Evolutionary conservation across 2,329 filamentous ascomycete genomes (phyloP), one percentile per base, ranked within the genome.

Genomic region (Aspergillus unguis): DNA sequence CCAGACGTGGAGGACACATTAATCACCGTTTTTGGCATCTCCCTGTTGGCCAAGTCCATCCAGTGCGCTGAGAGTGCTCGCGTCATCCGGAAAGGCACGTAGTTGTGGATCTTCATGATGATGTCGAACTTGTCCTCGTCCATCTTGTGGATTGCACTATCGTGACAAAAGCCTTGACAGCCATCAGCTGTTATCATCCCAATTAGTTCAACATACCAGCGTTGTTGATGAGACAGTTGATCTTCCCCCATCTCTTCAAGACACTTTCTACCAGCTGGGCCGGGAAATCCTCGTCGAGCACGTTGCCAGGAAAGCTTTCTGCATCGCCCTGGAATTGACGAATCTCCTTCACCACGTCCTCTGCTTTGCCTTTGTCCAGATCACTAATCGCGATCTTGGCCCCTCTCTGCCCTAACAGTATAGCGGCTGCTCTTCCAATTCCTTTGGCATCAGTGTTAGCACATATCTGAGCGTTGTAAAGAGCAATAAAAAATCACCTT

Each of bases 1-100:
- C 78, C 78, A 7, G 72, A 76, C 2, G 78, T 80, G 11, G 72
- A 77, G 41, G 75, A 78, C 63, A 81, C 79, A 65, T 80, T 80
- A 67, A 81, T 74, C 55, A 81, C 75, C 3, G 74, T 42, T 36
- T 57, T 59, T 17, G 52, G 57, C 50, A 55, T 52, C 2, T 51
- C 41, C 1, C 17, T 32, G 26, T 33, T 71, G 55, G 75, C 74
- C 11, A 9, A 9, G 33, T 36, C 33, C 37, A 78, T 73, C 66
- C 80, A 81, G 65, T 79, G 79, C 9, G 76, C 75, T 7, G 78
- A 77, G 7, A 77, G 74, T 4, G 72, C 74, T 43, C 78, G 67
- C 45, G 79, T 67, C 54, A 81, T 73, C 64, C 78, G 79, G 72
- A 80, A 81, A 4, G 78, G 78, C 10, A 74, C 75, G n/a, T 76